Conservation (phyloP, 306 rosid genomes). For the Cajanus cajan region DNA sequence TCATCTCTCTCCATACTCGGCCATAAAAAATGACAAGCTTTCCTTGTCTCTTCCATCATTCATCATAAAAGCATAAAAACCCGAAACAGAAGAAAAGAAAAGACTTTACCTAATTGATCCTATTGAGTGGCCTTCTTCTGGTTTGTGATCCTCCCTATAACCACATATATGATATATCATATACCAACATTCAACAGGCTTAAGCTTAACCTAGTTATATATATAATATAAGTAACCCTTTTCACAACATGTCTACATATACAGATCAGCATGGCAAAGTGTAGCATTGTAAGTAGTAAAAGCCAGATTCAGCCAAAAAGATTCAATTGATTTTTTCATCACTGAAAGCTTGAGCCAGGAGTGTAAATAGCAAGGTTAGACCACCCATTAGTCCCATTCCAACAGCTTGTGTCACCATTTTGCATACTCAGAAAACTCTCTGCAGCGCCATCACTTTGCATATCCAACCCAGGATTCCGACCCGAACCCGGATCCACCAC, state of each 20-base stretch:
- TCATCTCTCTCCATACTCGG: slow-evolving; percentile 9
- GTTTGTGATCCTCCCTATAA: slow-evolving; percentile 38
- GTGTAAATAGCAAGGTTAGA: slow-evolving; percentile 88
- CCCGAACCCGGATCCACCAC: slow-evolving; percentile 44
- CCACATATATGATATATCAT: background rate
- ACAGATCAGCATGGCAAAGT: background rate
- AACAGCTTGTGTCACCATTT: slow-evolving; percentile 67
- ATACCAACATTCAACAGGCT: slow-evolving; percentile 3
- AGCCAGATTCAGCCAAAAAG: too few relatives aligned
- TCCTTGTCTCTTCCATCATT: background rate
- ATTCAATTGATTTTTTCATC: background rate
- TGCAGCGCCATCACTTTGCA: slow-evolving; percentile 45
- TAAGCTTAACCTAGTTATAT: slow-evolving; percentile 12
- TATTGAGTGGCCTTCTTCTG: slow-evolving; percentile 32
- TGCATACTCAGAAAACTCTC: slow-evolving; percentile 54
- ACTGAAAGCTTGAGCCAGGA: slow-evolving; percentile 76
- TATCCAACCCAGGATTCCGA: slow-evolving; percentile 40
- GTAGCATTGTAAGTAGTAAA: too few relatives aligned
- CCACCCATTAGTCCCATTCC: slow-evolving; percentile 75
- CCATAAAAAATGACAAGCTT: slow-evolving; percentile 3
- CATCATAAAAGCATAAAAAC: slow-evolving; percentile 18
- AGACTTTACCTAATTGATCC: slow-evolving; percentile 40
- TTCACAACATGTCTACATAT: slow-evolving; percentile 33
- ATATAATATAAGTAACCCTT: slow-evolving; percentile 29
- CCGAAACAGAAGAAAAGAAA: background rate